phyloP scores from a whole-genome alignment of 306 rosid genomes.

The Vigna trinervia region DNA sequence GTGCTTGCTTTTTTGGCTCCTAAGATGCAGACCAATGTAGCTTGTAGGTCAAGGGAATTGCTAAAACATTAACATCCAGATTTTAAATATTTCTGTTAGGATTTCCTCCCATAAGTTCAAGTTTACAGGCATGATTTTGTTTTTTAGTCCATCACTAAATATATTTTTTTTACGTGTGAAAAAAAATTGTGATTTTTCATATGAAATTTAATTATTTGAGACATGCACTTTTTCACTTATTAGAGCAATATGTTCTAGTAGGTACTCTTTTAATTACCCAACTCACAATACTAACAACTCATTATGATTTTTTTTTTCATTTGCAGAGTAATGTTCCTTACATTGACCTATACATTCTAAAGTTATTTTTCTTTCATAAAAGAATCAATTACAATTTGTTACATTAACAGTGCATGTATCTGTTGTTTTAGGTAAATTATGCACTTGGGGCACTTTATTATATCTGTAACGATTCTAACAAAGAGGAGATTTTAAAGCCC shows the following conservation, averaged over 20 bases:
- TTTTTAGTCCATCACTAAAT: conserved; percentile 27
- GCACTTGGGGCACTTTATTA: conserved; percentile 84
- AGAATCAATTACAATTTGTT: neutral
- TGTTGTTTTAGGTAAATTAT: conserved; percentile 67
- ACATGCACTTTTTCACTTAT: conserved; percentile 12
- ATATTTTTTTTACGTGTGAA: neutral
- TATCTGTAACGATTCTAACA: conserved; percentile 66
- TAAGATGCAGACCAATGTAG: conserved; percentile 14
- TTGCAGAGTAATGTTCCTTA: conserved; percentile 16
- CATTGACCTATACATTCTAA: conserved; percentile 2
- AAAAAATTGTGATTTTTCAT: conserved; percentile 10
- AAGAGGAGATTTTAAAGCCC: conserved; percentile 76
- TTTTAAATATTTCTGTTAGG: neutral
- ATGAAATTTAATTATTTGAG: conserved; percentile 30
- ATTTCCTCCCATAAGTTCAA: neutral
- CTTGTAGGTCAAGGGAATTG: conserved; percentile 19
- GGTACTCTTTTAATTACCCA: no score
- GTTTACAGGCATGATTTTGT: conserved; percentile 9
- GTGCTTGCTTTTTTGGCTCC: conserved; percentile 28
- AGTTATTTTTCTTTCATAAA: conserved; percentile 23
- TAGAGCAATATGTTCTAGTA: neutral
- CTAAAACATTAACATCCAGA: conserved; percentile 21
- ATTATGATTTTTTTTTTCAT: neutral
- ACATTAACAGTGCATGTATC: conserved; percentile 24
- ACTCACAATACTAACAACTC: no score